A percentile compares a stretch with the other conserved stretches of the same genome.
phyloP scores from a whole-genome alignment of 2,329 filamentous ascomycete genomes.

The Hortaea werneckii region DNA sequence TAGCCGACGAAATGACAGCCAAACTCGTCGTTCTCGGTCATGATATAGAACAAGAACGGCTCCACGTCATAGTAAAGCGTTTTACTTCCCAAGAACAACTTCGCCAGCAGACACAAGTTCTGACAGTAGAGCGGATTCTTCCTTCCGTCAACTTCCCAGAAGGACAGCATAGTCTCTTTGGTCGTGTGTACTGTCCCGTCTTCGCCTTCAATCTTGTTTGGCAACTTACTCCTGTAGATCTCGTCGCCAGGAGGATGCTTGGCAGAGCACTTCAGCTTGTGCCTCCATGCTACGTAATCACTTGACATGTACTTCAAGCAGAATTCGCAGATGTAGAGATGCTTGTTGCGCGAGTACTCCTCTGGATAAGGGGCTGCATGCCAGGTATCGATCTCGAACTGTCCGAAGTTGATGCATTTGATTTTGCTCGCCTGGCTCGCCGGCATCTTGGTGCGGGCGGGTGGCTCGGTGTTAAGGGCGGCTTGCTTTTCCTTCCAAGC shows the following conservation, averaged over 20 bases:
- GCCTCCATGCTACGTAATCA: slow-evolving; percentile 93
- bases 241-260: slow-evolving; percentile 97
- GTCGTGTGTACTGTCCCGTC: background rate
- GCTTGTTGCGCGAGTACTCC: slow-evolving; percentile 91
- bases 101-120: slow-evolving; percentile 89
- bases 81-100: slow-evolving; percentile 96
- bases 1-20: slow-evolving; percentile 98
- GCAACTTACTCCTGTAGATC: slow-evolving; percentile 83
- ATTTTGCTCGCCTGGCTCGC: slow-evolving; percentile 90
- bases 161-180: slow-evolving; percentile 46
- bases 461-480: slow-evolving; percentile 54
- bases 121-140: slow-evolving; percentile 97
- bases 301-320: slow-evolving; percentile 99
- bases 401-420: slow-evolving; percentile 96
- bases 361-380: slow-evolving; percentile 97
- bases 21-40: slow-evolving; percentile 83
- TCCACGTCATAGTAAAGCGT: slow-evolving; percentile 97
- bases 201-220: slow-evolving; percentile 34
- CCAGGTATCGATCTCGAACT: slow-evolving; percentile 98
- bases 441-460: slow-evolving; percentile 46
- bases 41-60: slow-evolving; percentile 92
- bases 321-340: slow-evolving; percentile 98
- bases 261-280: slow-evolving; percentile 87
- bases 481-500: slow-evolving; percentile 68
- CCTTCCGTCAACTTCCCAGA: slow-evolving; percentile 94